Evolutionary conservation across 2,329 filamentous ascomycete species (phyloP).

Genomic region (Zasmidium angulare): DNA sequence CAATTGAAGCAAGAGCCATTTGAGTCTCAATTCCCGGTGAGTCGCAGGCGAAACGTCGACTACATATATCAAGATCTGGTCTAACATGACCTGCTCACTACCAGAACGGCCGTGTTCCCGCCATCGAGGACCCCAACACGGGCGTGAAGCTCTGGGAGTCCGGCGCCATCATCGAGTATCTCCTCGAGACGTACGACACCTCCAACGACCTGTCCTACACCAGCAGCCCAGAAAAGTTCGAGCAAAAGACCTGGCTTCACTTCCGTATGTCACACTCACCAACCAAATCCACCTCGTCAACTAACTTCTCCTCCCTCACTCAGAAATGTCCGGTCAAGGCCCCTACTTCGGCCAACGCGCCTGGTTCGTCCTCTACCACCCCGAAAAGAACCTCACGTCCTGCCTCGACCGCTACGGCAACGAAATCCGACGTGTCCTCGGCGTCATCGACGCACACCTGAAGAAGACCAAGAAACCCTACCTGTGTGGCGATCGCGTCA

Average conservation of each 20-base stretch:
- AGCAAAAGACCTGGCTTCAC: constrained; percentile 30
- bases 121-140: constrained; percentile 49
- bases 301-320: too few relatives aligned
- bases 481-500: constrained; percentile 44
- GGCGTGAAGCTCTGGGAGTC: constrained; percentile 41
- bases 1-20: constrained; percentile 43
- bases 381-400: constrained; percentile 40
- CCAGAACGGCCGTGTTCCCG: constrained; percentile 43
- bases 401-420: constrained; percentile 46
- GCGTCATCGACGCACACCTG: constrained; percentile 45
- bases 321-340: constrained; percentile 34
- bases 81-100: too few relatives aligned
- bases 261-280: constrained; percentile 21
- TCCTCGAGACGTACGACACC: constrained; percentile 33
- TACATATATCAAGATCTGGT: too few relatives aligned
- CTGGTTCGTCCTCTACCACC: constrained; percentile 45
- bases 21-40: constrained; percentile 38
- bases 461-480: constrained; percentile 35
- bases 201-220: constrained; percentile 27
- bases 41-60: too few relatives aligned
- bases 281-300: too few relatives aligned
- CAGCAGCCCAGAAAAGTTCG: constrained; percentile 22
- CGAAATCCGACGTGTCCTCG: constrained; percentile 46
- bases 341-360: constrained; percentile 44
- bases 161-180: constrained; percentile 30